phyloP scores from a whole-genome alignment of 495 filamentous ascomycete species.

The Zalerion maritima region DNA sequence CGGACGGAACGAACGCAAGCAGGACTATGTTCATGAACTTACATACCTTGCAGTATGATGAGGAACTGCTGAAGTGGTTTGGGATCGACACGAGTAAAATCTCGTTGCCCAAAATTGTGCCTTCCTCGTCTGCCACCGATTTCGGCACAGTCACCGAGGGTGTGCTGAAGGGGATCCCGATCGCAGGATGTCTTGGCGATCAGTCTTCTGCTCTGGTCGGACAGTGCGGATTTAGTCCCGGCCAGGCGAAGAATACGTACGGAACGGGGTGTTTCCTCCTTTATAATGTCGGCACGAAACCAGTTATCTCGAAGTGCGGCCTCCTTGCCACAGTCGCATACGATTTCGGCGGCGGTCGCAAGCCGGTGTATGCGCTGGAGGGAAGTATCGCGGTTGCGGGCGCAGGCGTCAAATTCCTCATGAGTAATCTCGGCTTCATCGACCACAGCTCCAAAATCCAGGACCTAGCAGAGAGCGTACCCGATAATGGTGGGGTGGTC shows the following conservation, averaged over 20 bases:
- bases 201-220: slow-evolving; percentile 88
- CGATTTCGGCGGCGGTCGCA: slow-evolving; percentile 57
- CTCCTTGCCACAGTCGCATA: slow-evolving; percentile 80
- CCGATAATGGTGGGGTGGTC: slow-evolving; percentile 82
- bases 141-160: slow-evolving; percentile 59
- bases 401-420: slow-evolving; percentile 77
- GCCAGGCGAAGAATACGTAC: slow-evolving; percentile 90
- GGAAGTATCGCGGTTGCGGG: slow-evolving; percentile 88
- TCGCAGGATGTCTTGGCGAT: slow-evolving; percentile 81
- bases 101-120: slow-evolving; percentile 70
- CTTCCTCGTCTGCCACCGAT: slow-evolving; percentile 61
- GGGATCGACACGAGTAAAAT: slow-evolving; percentile 61
- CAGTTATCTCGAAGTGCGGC: slow-evolving; percentile 81
- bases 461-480: slow-evolving; percentile 63
- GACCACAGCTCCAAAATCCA: slow-evolving; percentile 64
- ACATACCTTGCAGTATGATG: slow-evolving; percentile 71
- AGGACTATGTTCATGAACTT: slow-evolving; percentile 97
- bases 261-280: slow-evolving; percentile 92
- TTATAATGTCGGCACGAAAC: slow-evolving; percentile 83
- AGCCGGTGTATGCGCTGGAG: slow-evolving; percentile 81
- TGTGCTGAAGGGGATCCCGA: slow-evolving; percentile 56
- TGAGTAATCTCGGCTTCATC: slow-evolving; percentile 81
- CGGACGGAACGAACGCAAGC: slow-evolving; percentile 85
- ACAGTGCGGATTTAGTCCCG: slow-evolving; percentile 77
- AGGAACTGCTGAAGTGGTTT: slow-evolving; percentile 70